Evolutionary conservation across 176 grass and related monocot species (phyloP).

Genomic region (Oryza meridionalis): DNA sequence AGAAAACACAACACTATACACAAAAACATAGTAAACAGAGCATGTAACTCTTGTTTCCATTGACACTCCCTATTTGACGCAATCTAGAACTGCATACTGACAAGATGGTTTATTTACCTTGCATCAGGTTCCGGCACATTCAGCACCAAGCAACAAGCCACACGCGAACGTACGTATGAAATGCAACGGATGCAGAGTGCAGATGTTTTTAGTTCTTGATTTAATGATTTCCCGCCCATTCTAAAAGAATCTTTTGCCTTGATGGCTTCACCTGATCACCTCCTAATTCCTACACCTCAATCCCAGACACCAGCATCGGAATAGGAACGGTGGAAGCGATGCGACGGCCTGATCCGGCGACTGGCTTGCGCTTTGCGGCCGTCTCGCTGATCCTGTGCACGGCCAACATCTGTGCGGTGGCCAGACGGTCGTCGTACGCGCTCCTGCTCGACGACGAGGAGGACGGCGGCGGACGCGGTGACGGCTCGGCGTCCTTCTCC

Average conservation of each 20-base stretch:
- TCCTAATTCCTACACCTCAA: slow-evolving; percentile 3
- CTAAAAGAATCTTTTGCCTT: slow-evolving; percentile 20
- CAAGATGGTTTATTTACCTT: neutral
- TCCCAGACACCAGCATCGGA: neutral
- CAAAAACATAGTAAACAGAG: neutral
- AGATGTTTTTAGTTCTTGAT: neutral
- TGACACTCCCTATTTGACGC: too few relatives aligned
- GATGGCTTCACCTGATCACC: slow-evolving; percentile 1
- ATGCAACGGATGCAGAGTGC: neutral
- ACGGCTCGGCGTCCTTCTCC: slow-evolving; percentile 32
- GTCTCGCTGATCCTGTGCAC: slow-evolving; percentile 40
- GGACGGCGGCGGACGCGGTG: neutral
- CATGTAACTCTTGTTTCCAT: neutral
- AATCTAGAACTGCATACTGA: neutral
- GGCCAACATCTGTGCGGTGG: neutral
- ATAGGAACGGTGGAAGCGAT: slow-evolving; percentile 35
- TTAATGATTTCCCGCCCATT: slow-evolving; percentile 19
- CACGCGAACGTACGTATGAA: neutral
- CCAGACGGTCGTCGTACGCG: neutral
- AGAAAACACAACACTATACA: neutral
- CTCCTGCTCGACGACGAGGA: slow-evolving; percentile 18
- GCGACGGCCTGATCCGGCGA: neutral
- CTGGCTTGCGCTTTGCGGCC: slow-evolving; percentile 9
- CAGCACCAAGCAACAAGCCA: neutral
- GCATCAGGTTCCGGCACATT: neutral